Base-by-base conservation (phyloP, 305 asterid genomes). In the Solanum hybrid region DNA sequence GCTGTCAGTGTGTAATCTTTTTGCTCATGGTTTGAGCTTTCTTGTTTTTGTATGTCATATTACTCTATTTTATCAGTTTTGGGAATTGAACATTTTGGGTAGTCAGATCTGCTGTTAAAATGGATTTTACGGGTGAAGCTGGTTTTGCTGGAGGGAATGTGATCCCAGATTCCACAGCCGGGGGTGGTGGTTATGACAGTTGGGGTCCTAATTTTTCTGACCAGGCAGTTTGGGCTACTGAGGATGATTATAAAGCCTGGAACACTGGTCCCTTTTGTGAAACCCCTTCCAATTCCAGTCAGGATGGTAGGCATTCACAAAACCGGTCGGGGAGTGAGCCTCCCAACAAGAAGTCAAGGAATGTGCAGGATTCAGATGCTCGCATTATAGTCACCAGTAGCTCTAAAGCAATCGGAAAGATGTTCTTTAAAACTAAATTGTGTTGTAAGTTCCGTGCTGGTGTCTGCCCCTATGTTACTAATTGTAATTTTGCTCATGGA, bases 401-500 rank as follows among this genome's bases (percentile, higher is more conserved):
- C 35, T 94, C 98, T 5, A 97, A 94, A 90, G 98, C 97, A 1
- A 95, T 95, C 34, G 98, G 99, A 12, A 97, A 96, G 86, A 96
- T 95, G 98, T 96, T 96, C 89, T 95, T 93, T 90, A 95, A 95
- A 75, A 96, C 98, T 40, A 96, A 95, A 67, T 69, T 96, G 88
- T 96, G 98, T 78, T 95, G 97, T 94, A 95, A 96, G 91, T 96
- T 95, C 89, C 94, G 96, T 2, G 94, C 93, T 8, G 98, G 97
- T 11, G 95, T 95, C 86, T 96, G 98, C 86, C 97, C 98, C 0
- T 96, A 95, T 89, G 89, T 95, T 88, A 94, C 95, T 5, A 96
- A 95, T 90, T 96, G 98, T 87, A 96, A 95, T 40, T 96, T 96
- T 82, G 98, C 98, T 1, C 98, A 96, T 88, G 92, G 96, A 86